Evolutionary conservation across 495 filamentous ascomycete species (phyloP), one percentile per base, ranked within the genome.

Genomic region (Penicillium riverlandense): DNA sequence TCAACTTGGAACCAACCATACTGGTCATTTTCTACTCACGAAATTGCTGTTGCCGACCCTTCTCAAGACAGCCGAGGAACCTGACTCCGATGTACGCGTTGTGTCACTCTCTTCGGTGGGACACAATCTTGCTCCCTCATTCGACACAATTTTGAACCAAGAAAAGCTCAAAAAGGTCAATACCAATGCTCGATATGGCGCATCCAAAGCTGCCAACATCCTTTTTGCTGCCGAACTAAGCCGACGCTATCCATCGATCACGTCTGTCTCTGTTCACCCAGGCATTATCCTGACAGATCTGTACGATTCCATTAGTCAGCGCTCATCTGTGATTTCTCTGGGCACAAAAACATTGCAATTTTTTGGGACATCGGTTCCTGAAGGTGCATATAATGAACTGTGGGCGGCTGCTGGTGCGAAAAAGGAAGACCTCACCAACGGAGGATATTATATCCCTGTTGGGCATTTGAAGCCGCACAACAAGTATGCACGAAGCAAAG

Each of bases 21-120:
- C 79, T 7, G 77, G 76, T 10, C 79, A 82, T 49, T 80, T 80
- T 43, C 52, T 83, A 11, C 58, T 84, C 16, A 78, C 75, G 11
- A 77, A 76, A 44, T 31, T 64, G n/a, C 70, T 44, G 50, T 63
- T 53, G 40, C 66, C 64, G 0, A 48, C 43, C 7, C 43, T 69
- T 10, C 48, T 57, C 7, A 48, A 53, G 14, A 63, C 65, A 2
- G 61, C 65, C 1, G 52, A 47, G 44, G 59, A 53, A 13, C 63
- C 54, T 1, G 62, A 68, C 28, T 57, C 66, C 14, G 66, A 69
- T 38, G 71, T 75, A 8, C 64, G 71, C 0, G 50, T 76, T 11
- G 44, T 77, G n/a, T 54, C 58, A 11, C 40, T 77, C 38, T 56
- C 53, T 9, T 76, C 72, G 6, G 46, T 59, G 9, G 77, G 44